Evolutionary conservation across 2,329 filamentous ascomycete genomes (phyloP), one percentile per base, ranked within the genome.

Genomic region (Ophiosphaerella herpotricha): DNA sequence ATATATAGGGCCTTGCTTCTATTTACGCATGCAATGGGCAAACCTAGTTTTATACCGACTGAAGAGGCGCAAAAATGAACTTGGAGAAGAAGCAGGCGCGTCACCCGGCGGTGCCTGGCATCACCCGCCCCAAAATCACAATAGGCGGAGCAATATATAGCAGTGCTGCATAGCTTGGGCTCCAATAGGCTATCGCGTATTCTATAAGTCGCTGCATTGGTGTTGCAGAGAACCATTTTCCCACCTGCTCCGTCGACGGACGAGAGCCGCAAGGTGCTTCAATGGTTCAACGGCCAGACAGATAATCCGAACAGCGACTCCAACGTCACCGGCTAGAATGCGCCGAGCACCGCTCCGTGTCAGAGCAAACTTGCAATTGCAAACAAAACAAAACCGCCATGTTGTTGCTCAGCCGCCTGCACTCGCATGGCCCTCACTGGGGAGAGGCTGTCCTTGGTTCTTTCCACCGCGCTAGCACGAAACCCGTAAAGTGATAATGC

Each of bases 241-340:
- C 13, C 21, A 24, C 18, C 14, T 16, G 18, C 18, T 21, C 18
- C 18, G 18, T 21, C 26, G 26, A 29, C 26, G 26, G 55, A 43
- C 39, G 52, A 51, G 52, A 51, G 38, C 52, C 44, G 58, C 52
- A 54, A 48, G 50, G 51, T 55, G 52, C 43, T 50, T 11, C 26
- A 29, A 29, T 6, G 26, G 26, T 48, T 50, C 36, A 51, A 49
- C 58, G 56, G 60, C 54, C 50, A 54, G 53, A 56, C 55, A 59
- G 59, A 60, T 67, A 60, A 55, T 65, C 64, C 64, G 63, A 63
- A 61, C 54, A 57, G 63, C 63, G 63, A 66, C 62, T 39, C 54
- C 63, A 55, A 46, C 50, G 48, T 57, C 46, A 47, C 42, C 47
- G 42, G 14, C 42, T 34, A 44, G 43, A 48, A 46, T 38, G 41